A percentile compares a stretch with the other conserved stretches of the same genome.
phyloP scores from a whole-genome alignment of 1,284 basidiomycete genomes.

The Mycena sp. region DNA sequence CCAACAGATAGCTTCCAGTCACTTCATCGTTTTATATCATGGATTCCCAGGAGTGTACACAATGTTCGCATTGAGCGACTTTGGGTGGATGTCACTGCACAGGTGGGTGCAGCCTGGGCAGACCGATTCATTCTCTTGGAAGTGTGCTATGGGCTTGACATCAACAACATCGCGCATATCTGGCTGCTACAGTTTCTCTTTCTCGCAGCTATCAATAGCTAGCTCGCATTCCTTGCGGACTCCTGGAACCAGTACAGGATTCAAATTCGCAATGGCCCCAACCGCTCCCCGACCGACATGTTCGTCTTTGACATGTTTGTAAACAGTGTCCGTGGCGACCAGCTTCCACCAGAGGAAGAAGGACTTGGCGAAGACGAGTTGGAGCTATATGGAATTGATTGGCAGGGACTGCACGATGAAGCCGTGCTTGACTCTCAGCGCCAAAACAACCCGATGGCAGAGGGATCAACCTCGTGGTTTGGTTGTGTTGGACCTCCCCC shows the following conservation, averaged over 20 bases:
- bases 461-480: not conserved
- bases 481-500: not conserved
- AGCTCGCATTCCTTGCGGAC: slow-evolving; percentile 2
- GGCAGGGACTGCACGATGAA: slow-evolving; percentile 16
- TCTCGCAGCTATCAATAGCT: slow-evolving; percentile 3
- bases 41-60: slow-evolving; percentile 27
- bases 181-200: slow-evolving; percentile 15
- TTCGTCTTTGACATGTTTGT: slow-evolving; percentile 11
- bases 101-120: slow-evolving; percentile 40
- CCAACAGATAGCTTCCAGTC: no score
- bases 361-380: slow-evolving; percentile 7
- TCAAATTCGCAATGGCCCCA: slow-evolving; percentile 23
- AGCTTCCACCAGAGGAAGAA: not conserved
- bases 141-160: slow-evolving; percentile 12
- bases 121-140: slow-evolving; percentile 12
- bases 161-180: slow-evolving; percentile 14
- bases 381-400: slow-evolving; percentile 19
- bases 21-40: no score
- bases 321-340: slow-evolving; percentile 14
- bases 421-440: not conserved
- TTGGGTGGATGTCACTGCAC: slow-evolving; percentile 43
- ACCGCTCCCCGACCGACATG: slow-evolving; percentile 17
- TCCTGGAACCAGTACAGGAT: slow-evolving; percentile 13
- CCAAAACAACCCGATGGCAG: not conserved
- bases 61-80: slow-evolving; percentile 44